These are phyloP conservation scores for Thelonectria olida DNA, from an alignment of 2,329 filamentous ascomycete genomes.

Conservation along the genomic window DNA sequence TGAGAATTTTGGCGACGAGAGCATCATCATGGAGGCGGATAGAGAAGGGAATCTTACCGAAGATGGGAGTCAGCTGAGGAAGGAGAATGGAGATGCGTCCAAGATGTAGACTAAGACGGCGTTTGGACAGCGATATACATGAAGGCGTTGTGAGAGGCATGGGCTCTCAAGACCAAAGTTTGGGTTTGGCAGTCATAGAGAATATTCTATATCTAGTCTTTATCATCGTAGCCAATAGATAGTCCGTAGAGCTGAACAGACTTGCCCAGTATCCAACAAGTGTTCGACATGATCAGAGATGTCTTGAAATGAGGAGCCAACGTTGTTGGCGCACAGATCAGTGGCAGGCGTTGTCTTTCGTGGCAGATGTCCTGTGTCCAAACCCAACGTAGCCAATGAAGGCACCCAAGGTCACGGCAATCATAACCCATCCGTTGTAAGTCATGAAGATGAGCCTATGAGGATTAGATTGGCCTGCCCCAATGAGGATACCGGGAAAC, in stretches of 20 bases:
- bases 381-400: conserved; percentile 90
- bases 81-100: conserved; percentile 40
- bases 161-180: too few relatives aligned
- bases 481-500: neutral
- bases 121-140: too few relatives aligned
- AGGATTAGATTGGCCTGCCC: neutral
- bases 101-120: conserved; percentile 48
- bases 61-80: conserved; percentile 36
- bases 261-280: too few relatives aligned
- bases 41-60: conserved; percentile 59
- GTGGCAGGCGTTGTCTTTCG: conserved; percentile 92
- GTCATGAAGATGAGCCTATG: conserved; percentile 98
- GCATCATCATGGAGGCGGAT: conserved; percentile 57
- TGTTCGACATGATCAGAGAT: neutral
- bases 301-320: neutral
- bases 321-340: conserved; percentile 52
- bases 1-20: conserved; percentile 60
- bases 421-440: conserved; percentile 99
- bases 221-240: too few relatives aligned
- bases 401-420: conserved; percentile 87
- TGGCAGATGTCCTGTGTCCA: conserved; percentile 72
- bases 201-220: too few relatives aligned
- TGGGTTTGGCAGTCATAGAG: too few relatives aligned
- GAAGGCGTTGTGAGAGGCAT: too few relatives aligned
- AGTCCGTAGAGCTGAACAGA: too few relatives aligned